phyloP scores from a whole-genome alignment of 2,329 filamentous ascomycete genomes.

The Cercospora beticola region DNA sequence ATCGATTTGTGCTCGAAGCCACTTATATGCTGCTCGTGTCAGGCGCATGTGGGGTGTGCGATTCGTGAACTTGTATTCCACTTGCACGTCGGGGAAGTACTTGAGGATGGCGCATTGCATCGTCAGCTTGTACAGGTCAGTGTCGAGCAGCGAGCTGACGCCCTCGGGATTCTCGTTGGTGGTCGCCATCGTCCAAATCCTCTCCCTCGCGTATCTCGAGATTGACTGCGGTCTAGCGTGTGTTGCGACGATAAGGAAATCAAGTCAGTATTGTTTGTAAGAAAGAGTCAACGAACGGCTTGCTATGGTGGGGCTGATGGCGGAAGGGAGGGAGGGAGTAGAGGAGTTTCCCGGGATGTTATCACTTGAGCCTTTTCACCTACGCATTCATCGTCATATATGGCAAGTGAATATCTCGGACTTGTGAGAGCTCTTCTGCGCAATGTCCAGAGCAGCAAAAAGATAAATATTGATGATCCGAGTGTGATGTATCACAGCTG shows the following conservation, averaged over 20 bases:
- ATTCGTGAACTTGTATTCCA: slow-evolving; percentile 93
- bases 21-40: slow-evolving; percentile 76
- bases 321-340: not conserved
- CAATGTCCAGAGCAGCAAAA: not conserved
- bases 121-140: slow-evolving; percentile 88
- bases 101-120: slow-evolving; percentile 98
- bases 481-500: not conserved
- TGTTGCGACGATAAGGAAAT: not conserved
- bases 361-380: not conserved
- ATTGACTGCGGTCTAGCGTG: not conserved
- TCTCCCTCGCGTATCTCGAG: not conserved
- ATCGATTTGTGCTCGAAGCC: slow-evolving; percentile 79
- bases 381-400: not conserved
- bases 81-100: slow-evolving; percentile 77
- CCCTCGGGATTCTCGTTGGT: slow-evolving; percentile 35
- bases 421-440: not conserved
- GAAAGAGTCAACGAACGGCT: not conserved
- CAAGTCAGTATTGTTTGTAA: not conserved
- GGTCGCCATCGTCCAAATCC: not conserved
- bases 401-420: not conserved
- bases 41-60: slow-evolving; percentile 92
- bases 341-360: not conserved
- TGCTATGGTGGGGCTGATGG: not conserved
- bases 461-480: not conserved
- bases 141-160: slow-evolving; percentile 50